phyloP scores from a whole-genome alignment of 208 protist genomes.

The Histomonas meleagridis region DNA sequence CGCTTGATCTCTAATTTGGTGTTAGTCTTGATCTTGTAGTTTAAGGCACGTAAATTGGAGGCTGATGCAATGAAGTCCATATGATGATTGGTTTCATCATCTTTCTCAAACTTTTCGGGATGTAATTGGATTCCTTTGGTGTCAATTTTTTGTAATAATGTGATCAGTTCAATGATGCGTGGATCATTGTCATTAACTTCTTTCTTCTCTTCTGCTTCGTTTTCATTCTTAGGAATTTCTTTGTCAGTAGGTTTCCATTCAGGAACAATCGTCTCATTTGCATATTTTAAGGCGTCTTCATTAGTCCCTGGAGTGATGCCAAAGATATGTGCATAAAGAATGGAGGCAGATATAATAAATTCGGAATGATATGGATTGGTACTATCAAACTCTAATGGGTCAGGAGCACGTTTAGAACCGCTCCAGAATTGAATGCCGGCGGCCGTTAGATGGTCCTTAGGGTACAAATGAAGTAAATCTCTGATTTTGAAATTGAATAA shows the following conservation, averaged over 20 bases:
- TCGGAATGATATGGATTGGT: background rate
- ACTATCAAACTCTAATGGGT: background rate
- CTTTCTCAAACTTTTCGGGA: conserved; percentile 57
- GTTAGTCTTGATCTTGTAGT: conserved; percentile 52
- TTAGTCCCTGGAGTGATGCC: background rate
- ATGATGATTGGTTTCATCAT: conserved; percentile 64
- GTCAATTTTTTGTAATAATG: background rate
- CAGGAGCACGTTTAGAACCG: conserved; percentile 2
- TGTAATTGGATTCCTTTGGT: conserved; percentile 44
- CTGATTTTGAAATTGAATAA: conserved; percentile 80
- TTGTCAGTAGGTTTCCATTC: background rate
- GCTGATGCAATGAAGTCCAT: conserved; percentile 55
- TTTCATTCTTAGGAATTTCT: background rate
- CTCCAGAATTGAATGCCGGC: conserved; percentile 14
- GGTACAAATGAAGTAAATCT: conserved; percentile 91
- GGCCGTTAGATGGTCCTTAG: conserved; percentile 73
- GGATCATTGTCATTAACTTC: background rate
- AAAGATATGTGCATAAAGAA: background rate
- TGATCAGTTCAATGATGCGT: background rate
- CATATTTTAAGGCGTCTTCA: background rate
- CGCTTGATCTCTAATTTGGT: conserved; percentile 46
- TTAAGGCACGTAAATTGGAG: conserved; percentile 58
- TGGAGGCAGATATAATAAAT: background rate
- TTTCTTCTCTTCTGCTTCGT: background rate
- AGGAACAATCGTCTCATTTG: background rate